Base-by-base conservation (phyloP, 192 early-diverging fungal genomes). In the Kickxella alabastrina region DNA sequence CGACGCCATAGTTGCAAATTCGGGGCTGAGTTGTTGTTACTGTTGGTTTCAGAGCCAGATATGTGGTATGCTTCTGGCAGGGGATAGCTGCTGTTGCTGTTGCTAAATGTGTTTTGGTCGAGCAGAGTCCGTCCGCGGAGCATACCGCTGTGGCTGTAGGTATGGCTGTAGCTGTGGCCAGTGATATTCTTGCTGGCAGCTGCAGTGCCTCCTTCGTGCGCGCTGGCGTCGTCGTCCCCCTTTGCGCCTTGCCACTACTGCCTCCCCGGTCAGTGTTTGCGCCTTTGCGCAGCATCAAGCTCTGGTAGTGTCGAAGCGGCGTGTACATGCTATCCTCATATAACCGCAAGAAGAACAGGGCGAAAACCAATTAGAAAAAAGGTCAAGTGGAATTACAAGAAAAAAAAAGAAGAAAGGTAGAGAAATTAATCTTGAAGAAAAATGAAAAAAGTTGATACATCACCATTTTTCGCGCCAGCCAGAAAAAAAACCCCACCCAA, bases 141-240 rank as follows among this genome's bases (percentile, higher is more conserved):
- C 39, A 49, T 43, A 3, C 57, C 57, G 35, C 45, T 43, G 40
- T 59, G 57, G 29, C 39, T 58, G 39, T 39, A 51, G 14, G 21
- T 26, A 32, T 50, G 36, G 39, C 28, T 23, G 18, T 19, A 32
- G 27, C 47, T 49, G 48, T 12, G 13, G 17, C 42, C 29, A 14
- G 45, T 32, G 21, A 18, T 19, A 18, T 0, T 21, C 17, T 19
- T 34, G 24, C 47, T 32, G 37, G 19, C 27, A 34, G 37, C 29
- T 14, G 26, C 14, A 17, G 22, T 36, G 44, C 31, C n/a, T 21
- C 38, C 37, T 1, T 40, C 46, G 2, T 6, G 28, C 21, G 46
- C 29, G n/a, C 19, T 48, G 17, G 35, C 21, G 22, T n/a, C 39
- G 14, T 8, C 15, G 23, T 28, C 43, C n/a, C n/a, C n/a, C n/a